phyloP scores from a whole-genome alignment of 2,329 filamentous ascomycete genomes.

The Hymenoscyphus fructigenus region DNA sequence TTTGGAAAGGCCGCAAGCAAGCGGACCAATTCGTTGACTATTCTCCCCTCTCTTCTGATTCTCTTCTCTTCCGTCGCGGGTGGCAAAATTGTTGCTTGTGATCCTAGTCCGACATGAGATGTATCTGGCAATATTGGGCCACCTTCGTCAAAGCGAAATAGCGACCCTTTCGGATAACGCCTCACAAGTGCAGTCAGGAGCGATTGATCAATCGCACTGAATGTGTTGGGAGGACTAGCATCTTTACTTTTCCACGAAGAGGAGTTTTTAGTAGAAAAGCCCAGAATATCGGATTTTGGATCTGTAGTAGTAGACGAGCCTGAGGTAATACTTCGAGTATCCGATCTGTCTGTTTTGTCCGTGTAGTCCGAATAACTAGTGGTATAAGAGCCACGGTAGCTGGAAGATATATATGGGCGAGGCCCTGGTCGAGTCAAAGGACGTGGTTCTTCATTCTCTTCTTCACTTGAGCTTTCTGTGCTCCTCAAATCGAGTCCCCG shows the following conservation, averaged over 20 bases:
- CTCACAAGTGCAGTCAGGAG: constrained; percentile 27
- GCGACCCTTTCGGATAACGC: constrained; percentile 31
- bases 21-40: constrained; percentile 27
- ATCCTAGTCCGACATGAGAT: background rate
- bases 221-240: constrained; percentile 10
- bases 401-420: constrained; percentile 12
- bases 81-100: constrained; percentile 7
- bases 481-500: constrained; percentile 14
- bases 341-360: background rate
- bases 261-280: constrained; percentile 27
- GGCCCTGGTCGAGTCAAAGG: constrained; percentile 17
- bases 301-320: constrained; percentile 4
- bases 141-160: constrained; percentile 31
- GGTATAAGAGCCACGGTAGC: background rate
- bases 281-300: constrained; percentile 28
- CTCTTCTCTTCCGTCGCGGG: constrained; percentile 13
- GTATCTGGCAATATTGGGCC: constrained; percentile 18
- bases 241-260: constrained; percentile 24
- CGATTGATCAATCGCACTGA: constrained; percentile 25
- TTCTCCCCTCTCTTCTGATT: constrained; percentile 15
- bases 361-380: background rate
- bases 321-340: background rate
- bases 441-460: constrained; percentile 11
- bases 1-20: constrained; percentile 42
- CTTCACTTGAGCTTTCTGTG: constrained; percentile 16